These are phyloP conservation scores for Penicillium canariense DNA, from an alignment of 495 filamentous ascomycete species.

Conservation along the genomic window DNA sequence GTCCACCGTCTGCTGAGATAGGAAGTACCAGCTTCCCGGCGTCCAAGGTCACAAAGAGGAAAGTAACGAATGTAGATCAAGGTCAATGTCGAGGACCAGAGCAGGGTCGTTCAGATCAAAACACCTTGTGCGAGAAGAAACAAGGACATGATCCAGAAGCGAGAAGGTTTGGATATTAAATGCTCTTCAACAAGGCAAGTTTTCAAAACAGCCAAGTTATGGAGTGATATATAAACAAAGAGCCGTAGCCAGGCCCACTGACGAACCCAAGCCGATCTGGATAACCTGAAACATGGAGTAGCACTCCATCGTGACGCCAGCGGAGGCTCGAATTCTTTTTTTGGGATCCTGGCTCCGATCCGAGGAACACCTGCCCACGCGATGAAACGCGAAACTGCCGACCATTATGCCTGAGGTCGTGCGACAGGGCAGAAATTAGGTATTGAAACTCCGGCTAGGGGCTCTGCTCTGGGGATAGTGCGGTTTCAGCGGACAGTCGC, in stretches of 20 bases:
- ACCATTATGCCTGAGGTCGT: conserved; percentile 25
- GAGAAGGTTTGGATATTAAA: conserved; percentile 44
- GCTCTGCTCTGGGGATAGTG: conserved; percentile 21
- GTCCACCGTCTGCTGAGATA: not conserved
- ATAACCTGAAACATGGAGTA: conserved; percentile 47
- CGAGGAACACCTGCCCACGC: conserved; percentile 17
- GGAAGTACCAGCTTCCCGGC: not conserved
- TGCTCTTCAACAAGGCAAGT: conserved; percentile 25
- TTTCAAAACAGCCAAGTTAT: conserved; percentile 23
- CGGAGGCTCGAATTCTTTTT: conserved; percentile 30
- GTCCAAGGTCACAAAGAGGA: not conserved
- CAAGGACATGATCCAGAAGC: conserved; percentile 20
- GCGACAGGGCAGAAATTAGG: conserved; percentile 20
- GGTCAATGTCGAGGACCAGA: conserved; percentile 15
- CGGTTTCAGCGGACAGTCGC: conserved; percentile 44
- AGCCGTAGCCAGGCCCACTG: conserved; percentile 15
- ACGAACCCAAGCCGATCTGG: conserved; percentile 28
- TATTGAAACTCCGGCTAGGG: conserved; percentile 21
- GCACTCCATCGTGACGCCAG: conserved; percentile 37
- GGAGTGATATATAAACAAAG: conserved; percentile 27
- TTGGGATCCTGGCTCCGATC: conserved; percentile 33
- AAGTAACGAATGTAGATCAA: conserved; percentile 18
- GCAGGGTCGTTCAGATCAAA: conserved; percentile 8
- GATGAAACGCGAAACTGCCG: conserved; percentile 39
- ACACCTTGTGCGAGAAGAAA: conserved; percentile 14